A percentile compares a stretch with the other conserved stretches of the same genome.
Evolutionary conservation across 139 green algal genomes (phyloP).

Genomic region (Volvox africanus): DNA sequence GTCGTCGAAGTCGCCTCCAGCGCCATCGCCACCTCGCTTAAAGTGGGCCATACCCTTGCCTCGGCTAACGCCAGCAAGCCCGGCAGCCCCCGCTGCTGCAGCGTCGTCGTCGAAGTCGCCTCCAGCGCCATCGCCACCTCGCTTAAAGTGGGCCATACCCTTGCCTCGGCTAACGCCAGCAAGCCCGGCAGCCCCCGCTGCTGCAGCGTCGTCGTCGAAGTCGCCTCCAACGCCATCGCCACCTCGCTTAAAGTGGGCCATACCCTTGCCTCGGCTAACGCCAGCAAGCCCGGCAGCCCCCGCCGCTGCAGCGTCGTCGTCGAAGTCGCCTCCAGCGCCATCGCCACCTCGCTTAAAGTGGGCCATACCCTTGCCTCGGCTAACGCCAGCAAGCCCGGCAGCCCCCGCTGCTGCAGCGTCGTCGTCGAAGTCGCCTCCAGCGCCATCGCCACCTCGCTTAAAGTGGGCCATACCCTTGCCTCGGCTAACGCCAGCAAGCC

Average conservation of each 20-base stretch:
- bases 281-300: not conserved
- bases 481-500: not conserved
- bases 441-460: not conserved
- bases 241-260: not conserved
- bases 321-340: not conserved
- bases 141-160: not conserved
- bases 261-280: not conserved
- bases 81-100: not conserved
- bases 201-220: not conserved
- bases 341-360: constrained; percentile 4
- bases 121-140: not conserved
- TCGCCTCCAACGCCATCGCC: not conserved
- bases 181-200: not conserved
- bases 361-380: not conserved
- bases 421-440: not conserved
- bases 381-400: not conserved
- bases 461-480: not conserved
- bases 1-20: not conserved
- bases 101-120: not conserved
- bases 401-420: not conserved
- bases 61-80: too few relatives aligned
- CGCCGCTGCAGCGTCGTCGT: not conserved
- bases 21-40: not conserved
- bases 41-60: not conserved
- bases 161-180: not conserved